phyloP scores from a whole-genome alignment of 768 basidiomycete species.

The Boletus patriciae region DNA sequence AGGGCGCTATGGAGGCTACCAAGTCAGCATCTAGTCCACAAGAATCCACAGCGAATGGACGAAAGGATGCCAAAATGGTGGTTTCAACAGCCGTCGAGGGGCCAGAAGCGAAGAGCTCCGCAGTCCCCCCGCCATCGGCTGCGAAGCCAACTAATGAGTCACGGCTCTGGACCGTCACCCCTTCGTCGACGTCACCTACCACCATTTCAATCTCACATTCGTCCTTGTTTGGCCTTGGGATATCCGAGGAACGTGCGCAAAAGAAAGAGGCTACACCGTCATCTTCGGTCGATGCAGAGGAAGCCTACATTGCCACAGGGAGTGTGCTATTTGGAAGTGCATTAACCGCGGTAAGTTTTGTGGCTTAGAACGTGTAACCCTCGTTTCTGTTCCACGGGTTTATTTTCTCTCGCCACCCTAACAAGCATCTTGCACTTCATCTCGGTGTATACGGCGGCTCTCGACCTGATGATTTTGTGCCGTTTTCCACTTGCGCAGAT shows the following conservation, averaged over 20 bases:
- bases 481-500: slow-evolving; percentile 7
- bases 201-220: slow-evolving; percentile 23
- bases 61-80: background rate
- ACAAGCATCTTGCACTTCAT: background rate
- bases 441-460: background rate
- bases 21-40: background rate
- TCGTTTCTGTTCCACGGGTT: slow-evolving; percentile 2
- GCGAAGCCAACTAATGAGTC: slow-evolving; percentile 10
- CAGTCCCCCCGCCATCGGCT: slow-evolving; percentile 11
- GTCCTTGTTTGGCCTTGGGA: slow-evolving; percentile 23
- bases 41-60: background rate
- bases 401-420: background rate
- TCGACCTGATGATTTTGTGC: background rate
- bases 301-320: slow-evolving; percentile 28
- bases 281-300: background rate
- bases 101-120: slow-evolving; percentile 5
- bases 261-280: background rate
- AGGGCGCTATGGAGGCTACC: slow-evolving; percentile 40
- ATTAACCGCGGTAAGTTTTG: slow-evolving; percentile 13
- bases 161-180: slow-evolving; percentile 19
- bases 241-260: background rate
- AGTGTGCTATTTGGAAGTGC: slow-evolving; percentile 50
- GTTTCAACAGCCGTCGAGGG: background rate
- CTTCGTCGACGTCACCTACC: slow-evolving; percentile 2
- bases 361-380: slow-evolving; percentile 9